phyloP scores from a whole-genome alignment of 345 rosid genomes.

The Salix udensis region DNA sequence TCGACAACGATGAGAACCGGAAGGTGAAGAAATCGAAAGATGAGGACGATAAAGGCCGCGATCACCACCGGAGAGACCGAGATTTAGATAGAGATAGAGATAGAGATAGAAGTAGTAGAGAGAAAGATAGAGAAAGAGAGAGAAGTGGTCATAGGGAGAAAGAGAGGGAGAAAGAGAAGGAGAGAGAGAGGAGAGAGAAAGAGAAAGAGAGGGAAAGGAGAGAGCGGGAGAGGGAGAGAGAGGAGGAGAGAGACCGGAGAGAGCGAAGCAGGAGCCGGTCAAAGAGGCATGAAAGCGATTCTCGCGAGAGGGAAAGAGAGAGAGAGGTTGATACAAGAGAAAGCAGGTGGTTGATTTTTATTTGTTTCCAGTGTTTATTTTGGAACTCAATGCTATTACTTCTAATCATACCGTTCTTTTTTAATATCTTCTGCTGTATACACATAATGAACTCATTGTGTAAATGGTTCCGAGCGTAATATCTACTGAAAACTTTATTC shows the following conservation, averaged over 20 bases:
- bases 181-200: conserved; percentile 37
- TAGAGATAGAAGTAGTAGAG: conserved; percentile 3
- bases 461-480: background rate
- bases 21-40: conserved; percentile 59
- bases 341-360: conserved; percentile 35
- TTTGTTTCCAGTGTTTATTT: background rate
- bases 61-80: conserved; percentile 35
- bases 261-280: conserved; percentile 10
- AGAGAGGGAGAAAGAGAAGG: conserved; percentile 25
- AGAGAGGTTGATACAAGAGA: conserved; percentile 45
- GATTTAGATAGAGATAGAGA: conserved; percentile 33
- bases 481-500: background rate
- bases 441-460: background rate
- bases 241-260: conserved; percentile 3
- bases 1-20: conserved; percentile 43
- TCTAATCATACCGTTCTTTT: background rate
- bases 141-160: conserved; percentile 9
- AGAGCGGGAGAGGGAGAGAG: conserved; percentile 13
- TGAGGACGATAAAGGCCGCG: conserved; percentile 37
- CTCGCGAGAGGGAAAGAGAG: conserved; percentile 32
- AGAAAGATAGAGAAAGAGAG: background rate
- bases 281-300: conserved; percentile 31
- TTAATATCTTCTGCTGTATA: background rate
- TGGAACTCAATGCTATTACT: background rate
- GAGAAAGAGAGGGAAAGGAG: conserved; percentile 36